A percentile compares a stretch with the other conserved stretches of the same genome.
Evolutionary conservation across 495 filamentous ascomycete genomes (phyloP).

Genomic region (Aspergillus hancockii): DNA sequence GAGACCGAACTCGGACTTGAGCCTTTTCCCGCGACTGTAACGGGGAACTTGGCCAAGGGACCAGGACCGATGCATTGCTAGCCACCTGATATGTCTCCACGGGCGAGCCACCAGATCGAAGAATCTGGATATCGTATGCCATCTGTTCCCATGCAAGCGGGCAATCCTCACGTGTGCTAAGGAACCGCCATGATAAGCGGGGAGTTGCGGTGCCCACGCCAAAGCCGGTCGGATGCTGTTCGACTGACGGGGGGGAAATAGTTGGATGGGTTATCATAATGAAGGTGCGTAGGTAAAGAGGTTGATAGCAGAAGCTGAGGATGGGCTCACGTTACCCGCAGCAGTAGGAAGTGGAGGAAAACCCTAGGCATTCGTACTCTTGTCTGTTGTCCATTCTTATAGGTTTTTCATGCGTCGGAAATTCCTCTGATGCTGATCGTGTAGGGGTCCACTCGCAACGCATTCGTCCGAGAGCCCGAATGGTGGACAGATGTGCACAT

Average conservation of each 20-base stretch:
- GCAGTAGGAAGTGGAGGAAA: no score
- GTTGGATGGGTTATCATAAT: slow-evolving; percentile 14
- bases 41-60: slow-evolving; percentile 51
- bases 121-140: slow-evolving; percentile 39
- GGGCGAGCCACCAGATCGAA: background rate
- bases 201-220: slow-evolving; percentile 29
- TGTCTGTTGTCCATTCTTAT: no score
- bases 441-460: background rate
- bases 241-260: slow-evolving; percentile 24
- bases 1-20: slow-evolving; percentile 38
- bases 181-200: slow-evolving; percentile 38
- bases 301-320: background rate
- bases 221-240: slow-evolving; percentile 36
- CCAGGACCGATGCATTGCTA: slow-evolving; percentile 39
- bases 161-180: slow-evolving; percentile 26
- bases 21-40: slow-evolving; percentile 43
- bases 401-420: background rate
- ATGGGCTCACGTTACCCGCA: background rate
- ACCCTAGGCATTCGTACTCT: no score
- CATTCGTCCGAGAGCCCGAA: background rate
- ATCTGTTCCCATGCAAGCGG: slow-evolving; percentile 25
- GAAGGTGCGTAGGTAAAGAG: background rate
- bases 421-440: no score
- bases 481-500: background rate
- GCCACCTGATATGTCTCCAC: slow-evolving; percentile 17